Conservation (phyloP, 1,139 yeast species). For the Kazachstania sp. region DNA sequence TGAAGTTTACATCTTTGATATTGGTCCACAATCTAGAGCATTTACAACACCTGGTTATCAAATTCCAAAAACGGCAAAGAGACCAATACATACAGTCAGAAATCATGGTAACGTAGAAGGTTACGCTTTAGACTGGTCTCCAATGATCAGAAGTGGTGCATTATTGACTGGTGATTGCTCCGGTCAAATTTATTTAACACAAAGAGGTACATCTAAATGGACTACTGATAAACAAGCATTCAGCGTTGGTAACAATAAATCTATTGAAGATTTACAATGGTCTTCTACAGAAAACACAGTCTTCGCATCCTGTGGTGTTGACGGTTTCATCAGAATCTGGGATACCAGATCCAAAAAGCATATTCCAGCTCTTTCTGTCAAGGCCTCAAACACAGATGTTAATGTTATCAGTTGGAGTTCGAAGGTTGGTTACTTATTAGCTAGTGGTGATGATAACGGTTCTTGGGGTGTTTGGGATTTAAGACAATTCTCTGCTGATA, state of each 20-base stretch:
- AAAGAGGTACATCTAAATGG: conserved; percentile 75
- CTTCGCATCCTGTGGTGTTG: conserved; percentile 87
- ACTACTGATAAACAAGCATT: conserved; percentile 79
- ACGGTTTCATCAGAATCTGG: conserved; percentile 91
- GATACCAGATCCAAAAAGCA: conserved; percentile 91
- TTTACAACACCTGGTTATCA: conserved; percentile 81
- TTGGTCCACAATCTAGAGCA: conserved; percentile 70
- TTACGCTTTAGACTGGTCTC: conserved; percentile 96
- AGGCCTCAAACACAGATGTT: conserved; percentile 78
- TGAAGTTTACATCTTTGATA: conserved; percentile 77
- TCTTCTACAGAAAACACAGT: conserved; percentile 86
- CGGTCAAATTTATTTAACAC: conserved; percentile 73
- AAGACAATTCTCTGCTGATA: conserved; percentile 62
- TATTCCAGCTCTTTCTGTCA: conserved; percentile 79
- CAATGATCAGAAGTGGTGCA: conserved; percentile 69
- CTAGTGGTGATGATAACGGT: conserved; percentile 97
- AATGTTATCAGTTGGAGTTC: conserved; percentile 96
- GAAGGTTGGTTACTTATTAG: conserved; percentile 75
- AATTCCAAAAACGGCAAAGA: conserved; percentile 67
- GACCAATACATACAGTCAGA: conserved; percentile 77
- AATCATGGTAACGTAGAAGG: conserved; percentile 96
- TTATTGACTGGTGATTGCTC: conserved; percentile 82
- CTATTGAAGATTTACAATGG: conserved; percentile 97
- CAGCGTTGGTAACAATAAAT: conserved; percentile 50
- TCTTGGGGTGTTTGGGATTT: conserved; percentile 98